These are phyloP conservation scores for Mycosphaerella sp. DNA, from an alignment of 2,329 filamentous ascomycete species.

Conservation along the genomic window DNA sequence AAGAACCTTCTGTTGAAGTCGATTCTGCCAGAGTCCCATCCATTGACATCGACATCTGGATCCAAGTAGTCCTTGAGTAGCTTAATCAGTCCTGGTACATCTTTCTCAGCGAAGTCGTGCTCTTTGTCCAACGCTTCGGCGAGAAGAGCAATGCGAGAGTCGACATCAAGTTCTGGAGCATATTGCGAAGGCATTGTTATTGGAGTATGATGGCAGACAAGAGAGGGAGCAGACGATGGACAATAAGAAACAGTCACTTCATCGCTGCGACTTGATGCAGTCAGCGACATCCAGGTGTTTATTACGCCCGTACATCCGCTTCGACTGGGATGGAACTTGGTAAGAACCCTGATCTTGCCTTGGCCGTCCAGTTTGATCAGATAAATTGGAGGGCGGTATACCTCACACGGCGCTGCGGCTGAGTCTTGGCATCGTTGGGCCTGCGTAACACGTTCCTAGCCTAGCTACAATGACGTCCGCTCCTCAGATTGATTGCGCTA, in stretches of 20 bases:
- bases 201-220: neutral
- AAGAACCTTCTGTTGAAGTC: slow-evolving; percentile 12
- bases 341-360: too few relatives aligned
- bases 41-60: slow-evolving; percentile 9
- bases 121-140: slow-evolving; percentile 35
- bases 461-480: too few relatives aligned
- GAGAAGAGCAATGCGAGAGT: slow-evolving; percentile 8
- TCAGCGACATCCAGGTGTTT: neutral
- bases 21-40: slow-evolving; percentile 6
- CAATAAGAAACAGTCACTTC: neutral
- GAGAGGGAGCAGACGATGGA: neutral
- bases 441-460: too few relatives aligned
- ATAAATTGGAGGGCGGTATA: too few relatives aligned
- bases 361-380: too few relatives aligned
- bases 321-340: too few relatives aligned
- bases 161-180: slow-evolving; percentile 9
- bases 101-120: slow-evolving; percentile 35
- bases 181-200: slow-evolving; percentile 17
- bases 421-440: too few relatives aligned
- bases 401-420: too few relatives aligned
- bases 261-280: neutral
- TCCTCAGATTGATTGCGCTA: too few relatives aligned
- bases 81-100: slow-evolving; percentile 11
- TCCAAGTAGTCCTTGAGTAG: slow-evolving; percentile 15
- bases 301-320: too few relatives aligned